Conservation (phyloP, 2,329 filamentous ascomycete genomes). For the Penicillium janthinellum region DNA sequence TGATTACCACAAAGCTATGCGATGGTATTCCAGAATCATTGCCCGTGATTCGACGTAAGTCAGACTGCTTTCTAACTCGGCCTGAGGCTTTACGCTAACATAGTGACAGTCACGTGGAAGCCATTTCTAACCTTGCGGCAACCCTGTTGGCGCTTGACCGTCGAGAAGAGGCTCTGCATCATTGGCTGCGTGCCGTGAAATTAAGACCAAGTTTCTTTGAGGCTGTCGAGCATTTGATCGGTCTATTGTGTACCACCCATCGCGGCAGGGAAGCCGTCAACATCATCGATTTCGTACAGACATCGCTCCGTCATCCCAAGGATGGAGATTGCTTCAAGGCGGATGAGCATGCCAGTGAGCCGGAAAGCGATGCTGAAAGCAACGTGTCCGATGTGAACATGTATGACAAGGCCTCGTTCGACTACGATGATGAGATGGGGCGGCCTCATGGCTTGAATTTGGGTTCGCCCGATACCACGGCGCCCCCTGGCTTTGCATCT, state of each 20-base stretch:
- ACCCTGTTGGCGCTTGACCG: conserved; percentile 82
- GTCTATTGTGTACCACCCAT: conserved; percentile 78
- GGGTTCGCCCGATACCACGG: conserved; percentile 30
- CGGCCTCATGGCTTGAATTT: conserved; percentile 29
- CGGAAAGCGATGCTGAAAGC: conserved; percentile 59
- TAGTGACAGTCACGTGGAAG: conserved; percentile 74
- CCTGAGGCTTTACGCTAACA: conserved; percentile 21
- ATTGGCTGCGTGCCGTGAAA: conserved; percentile 84
- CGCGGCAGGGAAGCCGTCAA: conserved; percentile 81
- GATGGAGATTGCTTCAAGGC: conserved; percentile 51
- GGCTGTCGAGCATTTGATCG: conserved; percentile 90
- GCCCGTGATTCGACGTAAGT: conserved; percentile 59
- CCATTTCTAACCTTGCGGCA: conserved; percentile 89
- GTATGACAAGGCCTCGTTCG: conserved; percentile 60
- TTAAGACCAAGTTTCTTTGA: conserved; percentile 87
- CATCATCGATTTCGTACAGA: conserved; percentile 83
- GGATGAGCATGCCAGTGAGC: conserved; percentile 60
- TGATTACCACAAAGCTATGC: conserved; percentile 69
- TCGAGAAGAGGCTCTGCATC: conserved; percentile 77
- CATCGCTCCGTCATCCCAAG: conserved; percentile 61
- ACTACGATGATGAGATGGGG: conserved; percentile 54
- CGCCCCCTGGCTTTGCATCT: conserved; percentile 64
- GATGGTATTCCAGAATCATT: conserved; percentile 59
- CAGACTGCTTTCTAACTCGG: not conserved
- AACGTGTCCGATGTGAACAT: conserved; percentile 53